Base-by-base conservation (phyloP, 176 grass and related monocot genomes). In the Oropetium thomaeum region DNA sequence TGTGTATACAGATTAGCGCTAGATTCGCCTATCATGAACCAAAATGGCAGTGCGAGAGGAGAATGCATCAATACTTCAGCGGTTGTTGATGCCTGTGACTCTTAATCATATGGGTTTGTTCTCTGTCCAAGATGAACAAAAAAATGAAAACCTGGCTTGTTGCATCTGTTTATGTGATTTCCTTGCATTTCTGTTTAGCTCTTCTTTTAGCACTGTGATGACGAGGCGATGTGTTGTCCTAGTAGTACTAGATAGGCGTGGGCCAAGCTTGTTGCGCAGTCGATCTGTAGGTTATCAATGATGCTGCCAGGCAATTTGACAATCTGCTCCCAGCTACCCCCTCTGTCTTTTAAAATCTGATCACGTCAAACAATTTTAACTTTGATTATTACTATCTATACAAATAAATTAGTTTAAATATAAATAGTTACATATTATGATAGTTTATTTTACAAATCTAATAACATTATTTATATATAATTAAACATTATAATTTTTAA, bases 1-100 rank as follows among this genome's bases (percentile, higher is more conserved):
- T 70, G 59, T 72, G 58, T 20, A 70, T 59, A 77, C 79, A 77
- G 63, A 9, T 72, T 62, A 69, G 54, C 17, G 27, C 58, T 68
- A 49, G 76, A 28, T 40, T 65, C 35, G 12, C 20, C n/a, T n/a
- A n/a, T 15, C 33, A 22, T 81, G 69, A 81, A 72, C 63, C 48
- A 22, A 45, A 75, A n/a, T 64, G 55, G 44, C 35, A 54, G 66
- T 19, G 15, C 3, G 57, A 69, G 57, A 37, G 26, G 0, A 45
- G 29, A 38, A 54, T 69, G 84, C 43, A 3, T 58, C 41, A 41
- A 3, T 10, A 25, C 41, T 74, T 75, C 30, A 32, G 28, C 8
- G 2, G 5, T 67, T 29, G 26, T 20, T 68, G 65, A 20, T 63
- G 59, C 62, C 9, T 84, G 65, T 59, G 58, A 59, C 23, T 68